Evolutionary conservation across 2,329 filamentous ascomycete genomes (phyloP), one percentile per base, ranked within the genome.

Genomic region (Fusarium bulbicola): DNA sequence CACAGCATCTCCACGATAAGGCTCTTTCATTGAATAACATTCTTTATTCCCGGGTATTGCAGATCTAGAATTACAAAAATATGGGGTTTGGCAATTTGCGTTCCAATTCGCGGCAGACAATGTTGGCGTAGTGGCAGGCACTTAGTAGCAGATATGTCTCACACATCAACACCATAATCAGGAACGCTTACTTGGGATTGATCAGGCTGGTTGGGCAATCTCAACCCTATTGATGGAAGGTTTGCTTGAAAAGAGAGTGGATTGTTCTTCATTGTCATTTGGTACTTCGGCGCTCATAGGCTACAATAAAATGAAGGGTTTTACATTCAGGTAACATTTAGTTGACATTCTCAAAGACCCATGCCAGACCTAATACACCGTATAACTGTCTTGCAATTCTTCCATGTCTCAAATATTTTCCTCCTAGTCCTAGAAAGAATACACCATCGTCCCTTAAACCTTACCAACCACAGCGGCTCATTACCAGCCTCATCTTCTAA

Each of bases 61-160:
- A 24, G 14, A 26, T 30, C 14, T 16, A 39, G 9, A 40, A 20
- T 21, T 24, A 11, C 26, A 28, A 39, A 13, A 32, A 43, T 18
- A 28, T 45, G 20, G 21, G 24, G 16, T n/a, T 21, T 28, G 24
- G 4, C 13, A 9, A 18, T 28, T 15, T 46, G 21, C 69, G 50
- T 72, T 73, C 70, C 70, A 70, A 50, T 32, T 14, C n/a, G 34
- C 32, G 70, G 65, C 42, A 70, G 43, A 54, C 58, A 39, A 73
- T 47, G 50, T 24, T 30, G 42, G 59, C 34, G 24, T 40, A 20
- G 47, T 59, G 59, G 66, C 53, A 45, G 59, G 37, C 30, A 59
- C n/a, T 50, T 54, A 43, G 52, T 28, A 20, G 43, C 8, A 8
- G 21, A 12, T 32, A 32, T 73, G 70, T 72, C 59, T 72, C 9